Conservation (phyloP, 805 yeast species). For the Cyberlindnera subsufficiens region DNA sequence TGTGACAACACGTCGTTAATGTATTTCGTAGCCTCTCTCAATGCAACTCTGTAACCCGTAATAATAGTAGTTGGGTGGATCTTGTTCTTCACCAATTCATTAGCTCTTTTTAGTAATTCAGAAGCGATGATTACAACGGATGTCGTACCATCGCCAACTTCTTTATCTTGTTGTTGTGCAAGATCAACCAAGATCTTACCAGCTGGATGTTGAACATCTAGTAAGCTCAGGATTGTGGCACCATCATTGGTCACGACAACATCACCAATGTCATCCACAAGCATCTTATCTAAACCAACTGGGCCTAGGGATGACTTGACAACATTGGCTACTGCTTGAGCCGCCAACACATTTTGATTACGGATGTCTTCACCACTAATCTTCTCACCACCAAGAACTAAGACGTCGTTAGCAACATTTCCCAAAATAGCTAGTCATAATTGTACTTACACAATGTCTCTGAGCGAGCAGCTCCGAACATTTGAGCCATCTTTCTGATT, state of each 20-base stretch:
- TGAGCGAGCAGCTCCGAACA: slow-evolving; percentile 78
- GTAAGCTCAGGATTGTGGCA: slow-evolving; percentile 83
- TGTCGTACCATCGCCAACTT: slow-evolving; percentile 98
- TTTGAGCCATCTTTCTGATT: slow-evolving; percentile 39
- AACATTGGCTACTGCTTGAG: slow-evolving; percentile 97
- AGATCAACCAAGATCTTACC: slow-evolving; percentile 94
- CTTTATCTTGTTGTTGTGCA: slow-evolving; percentile 98
- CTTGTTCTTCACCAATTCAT: slow-evolving; percentile 86
- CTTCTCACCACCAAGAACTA: slow-evolving; percentile 90
- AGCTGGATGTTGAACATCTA: slow-evolving; percentile 98
- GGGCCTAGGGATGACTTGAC: slow-evolving; percentile 97
- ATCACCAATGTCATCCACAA: slow-evolving; percentile 98
- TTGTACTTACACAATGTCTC: slow-evolving; percentile 71
- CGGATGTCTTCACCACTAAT: slow-evolving; percentile 94
- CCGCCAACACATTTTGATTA: slow-evolving; percentile 92
- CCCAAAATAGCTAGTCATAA: slow-evolving; percentile 6
- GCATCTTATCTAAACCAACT: slow-evolving; percentile 96
- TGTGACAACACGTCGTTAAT: slow-evolving; percentile 80
- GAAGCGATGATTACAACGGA: slow-evolving; percentile 95
- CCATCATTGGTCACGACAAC: slow-evolving; percentile 99
- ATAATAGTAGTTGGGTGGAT: slow-evolving; percentile 98
- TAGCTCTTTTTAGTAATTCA: slow-evolving; percentile 87
- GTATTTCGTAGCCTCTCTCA: slow-evolving; percentile 81
- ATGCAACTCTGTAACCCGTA: slow-evolving; percentile 91
- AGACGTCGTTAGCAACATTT: neutral